These are phyloP conservation scores for Calonectria naviculata DNA, from an alignment of 2,329 filamentous ascomycete genomes.

Conservation along the genomic window DNA sequence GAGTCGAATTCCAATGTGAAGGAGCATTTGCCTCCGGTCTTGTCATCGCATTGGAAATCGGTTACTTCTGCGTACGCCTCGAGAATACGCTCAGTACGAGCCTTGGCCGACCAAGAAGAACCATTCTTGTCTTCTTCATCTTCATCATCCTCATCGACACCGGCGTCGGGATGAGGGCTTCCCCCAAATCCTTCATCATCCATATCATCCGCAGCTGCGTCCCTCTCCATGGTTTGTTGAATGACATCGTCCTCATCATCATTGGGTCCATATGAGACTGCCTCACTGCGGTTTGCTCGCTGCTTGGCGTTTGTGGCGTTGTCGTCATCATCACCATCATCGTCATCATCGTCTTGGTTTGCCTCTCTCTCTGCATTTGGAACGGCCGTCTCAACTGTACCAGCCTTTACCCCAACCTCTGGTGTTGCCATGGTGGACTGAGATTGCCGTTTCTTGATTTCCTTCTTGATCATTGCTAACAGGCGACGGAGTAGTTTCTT, in stretches of 20 bases:
- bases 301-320: constrained; percentile 82
- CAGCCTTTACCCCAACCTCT: constrained; percentile 71
- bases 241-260: constrained; percentile 91
- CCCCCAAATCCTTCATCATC: constrained; percentile 66
- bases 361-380: constrained; percentile 45
- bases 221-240: constrained; percentile 70
- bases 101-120: constrained; percentile 52
- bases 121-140: constrained; percentile 54
- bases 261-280: constrained; percentile 89
- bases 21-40: constrained; percentile 78
- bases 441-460: constrained; percentile 84
- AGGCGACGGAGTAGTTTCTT: constrained; percentile 80
- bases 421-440: constrained; percentile 78
- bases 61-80: constrained; percentile 74
- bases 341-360: constrained; percentile 56
- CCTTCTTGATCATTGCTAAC: constrained; percentile 76
- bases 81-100: constrained; percentile 73
- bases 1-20: constrained; percentile 87
- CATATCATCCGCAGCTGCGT: constrained; percentile 66
- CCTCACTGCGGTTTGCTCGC: constrained; percentile 81
- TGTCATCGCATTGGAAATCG: constrained; percentile 83
- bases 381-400: constrained; percentile 63
- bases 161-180: constrained; percentile 54
- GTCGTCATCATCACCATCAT: constrained; percentile 78
- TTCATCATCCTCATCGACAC: constrained; percentile 51